Base-by-base conservation (phyloP, 78 protist species). In the Protostelium mycophagum region DNA sequence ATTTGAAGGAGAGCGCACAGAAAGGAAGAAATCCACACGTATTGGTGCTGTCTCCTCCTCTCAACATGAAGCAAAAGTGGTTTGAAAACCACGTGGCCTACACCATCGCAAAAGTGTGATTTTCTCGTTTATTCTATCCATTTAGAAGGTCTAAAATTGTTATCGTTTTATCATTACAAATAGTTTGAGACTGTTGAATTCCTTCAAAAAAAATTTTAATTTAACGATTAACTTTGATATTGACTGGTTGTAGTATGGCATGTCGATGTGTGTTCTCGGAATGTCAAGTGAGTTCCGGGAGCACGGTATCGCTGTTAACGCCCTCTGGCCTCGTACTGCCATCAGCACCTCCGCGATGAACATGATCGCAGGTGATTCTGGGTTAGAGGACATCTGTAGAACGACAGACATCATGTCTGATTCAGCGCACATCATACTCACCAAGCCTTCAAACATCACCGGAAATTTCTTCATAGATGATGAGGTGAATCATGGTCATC, bases 251-350 rank as follows among this genome's bases (percentile, higher is more conserved):
- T 16, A 85, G 88, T 96, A 96, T 85, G 96, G 96, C 38, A 96
- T 96, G 98, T 90, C 95, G 36, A 88, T 96, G 95, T 96, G 96
- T 84, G 95, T 88, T 0, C 89, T 94, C 84, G 98, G 96, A 83
- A 93, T 94, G 96, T 93, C 96, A 0, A 91, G 29, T 35, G 95
- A 93, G 90, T 93, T 93, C 37, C 90, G 63, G 35, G 95, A 91
- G 28, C 92, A 37, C 88, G 86, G 34, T 31, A 37, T 89, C 63
- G 89, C 92, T 34, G 89, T 90, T 88, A 90, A 89, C 89, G 94
- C 96, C 31, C 90, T 96, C 1, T 96, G 98, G 98, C 98, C 98
- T 35, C 90, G 85, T 34, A 94, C 96, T 28, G 92, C 95, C 35
- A 90, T 96, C 83, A 86, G 88, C 35, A 96, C 98, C 5, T 96